Base-by-base conservation (phyloP, 495 filamentous ascomycete genomes). In the Glutinoglossum americanum region DNA sequence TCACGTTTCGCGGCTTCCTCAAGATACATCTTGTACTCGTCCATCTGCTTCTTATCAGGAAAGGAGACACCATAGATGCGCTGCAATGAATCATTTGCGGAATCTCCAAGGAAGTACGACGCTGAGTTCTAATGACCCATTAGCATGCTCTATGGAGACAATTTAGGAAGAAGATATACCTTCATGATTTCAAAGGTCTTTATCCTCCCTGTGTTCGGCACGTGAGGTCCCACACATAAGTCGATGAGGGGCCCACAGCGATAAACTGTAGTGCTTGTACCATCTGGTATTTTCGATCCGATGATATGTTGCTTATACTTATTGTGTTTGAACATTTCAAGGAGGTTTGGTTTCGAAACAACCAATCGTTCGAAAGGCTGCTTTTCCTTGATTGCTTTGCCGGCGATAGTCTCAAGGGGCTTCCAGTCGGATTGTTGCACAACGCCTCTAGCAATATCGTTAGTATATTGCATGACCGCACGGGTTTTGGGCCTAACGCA, bases 221-320 rank as follows among this genome's bases (percentile, higher is more conserved):
- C 89, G 64, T 98, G 86, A 62, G 76, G 92, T 59, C 75, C 92
- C 63, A 81, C 69, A 68, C 85, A 89, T 35, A 90, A 70, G 71
- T 90, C 85, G 54, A 90, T 87, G 37, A 90, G 68, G 9, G 83
- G 81, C 54, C 84, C 85, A 63, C 80, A 89, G 19, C 89, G 78
- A 70, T 98, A 98, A 39, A 98, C 92, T 1, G 92, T 97, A 67
- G 87, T 94, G 61, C 75, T 83, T 45, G 89, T 87, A 56, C 86
- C 87, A 62, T 93, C 87, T 51, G 80, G 74, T 54, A 97, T 84
- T 68, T 94, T 85, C 72, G 93, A 85, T 53, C 87, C 83, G 65
- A 98, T 96, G 69, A 97, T 87, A 67, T 94, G 82, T 64, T 93
- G 80, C 74, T 98, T 98, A 73, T 89, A 93, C 64, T 87, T 87